Evolutionary conservation across 169 alveolate species (phyloP), one percentile per base, ranked within the genome.

Genomic region (Plasmodium relictum): DNA sequence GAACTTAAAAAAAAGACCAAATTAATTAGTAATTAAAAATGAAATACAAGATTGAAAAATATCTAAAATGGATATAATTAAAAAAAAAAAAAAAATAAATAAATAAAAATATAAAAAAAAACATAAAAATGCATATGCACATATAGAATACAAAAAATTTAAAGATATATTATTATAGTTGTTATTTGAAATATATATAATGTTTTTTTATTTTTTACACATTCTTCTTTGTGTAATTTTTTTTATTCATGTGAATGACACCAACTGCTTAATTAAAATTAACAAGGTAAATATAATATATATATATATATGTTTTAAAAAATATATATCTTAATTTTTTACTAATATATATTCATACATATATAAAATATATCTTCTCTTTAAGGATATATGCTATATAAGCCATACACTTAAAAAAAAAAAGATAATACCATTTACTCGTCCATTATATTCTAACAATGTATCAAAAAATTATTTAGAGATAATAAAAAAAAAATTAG

Each of bases 401-500:
- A 20, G 6, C 24, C 7, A 20, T 12, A 24, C 72, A 56, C 56
- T 44, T 52, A 41, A n/a, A 22, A n/a, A 12, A 12, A 20, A 41
- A 62, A 41, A 10, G 74, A 22, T 12, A 31, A 61, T 26, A 45
- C 14, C 22, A 24, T n/a, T 54, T 14, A 12, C 10, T 20, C 71
- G 50, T 44, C 78, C 18, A 56, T 62, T 42, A 54, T 88, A 24
- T 68, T 80, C 26, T 78, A 76, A 59, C 88, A 92, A 18, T 58
- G 54, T 56, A 31, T 52, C 69, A 80, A 50, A 92, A 86, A 58
- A 88, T 78, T 50, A 26, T 41, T 88, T 48, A 65, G 92, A 39
- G 70, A 42, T 24, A 42, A 88, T 88, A 45, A 65, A 74, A 10
- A 88, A 80, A 52, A 71, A 63, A 80, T 85, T 89, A 45, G 65